phyloP scores from a whole-genome alignment of 2,329 filamentous ascomycete genomes.

The Hirsutella thompsonii region DNA sequence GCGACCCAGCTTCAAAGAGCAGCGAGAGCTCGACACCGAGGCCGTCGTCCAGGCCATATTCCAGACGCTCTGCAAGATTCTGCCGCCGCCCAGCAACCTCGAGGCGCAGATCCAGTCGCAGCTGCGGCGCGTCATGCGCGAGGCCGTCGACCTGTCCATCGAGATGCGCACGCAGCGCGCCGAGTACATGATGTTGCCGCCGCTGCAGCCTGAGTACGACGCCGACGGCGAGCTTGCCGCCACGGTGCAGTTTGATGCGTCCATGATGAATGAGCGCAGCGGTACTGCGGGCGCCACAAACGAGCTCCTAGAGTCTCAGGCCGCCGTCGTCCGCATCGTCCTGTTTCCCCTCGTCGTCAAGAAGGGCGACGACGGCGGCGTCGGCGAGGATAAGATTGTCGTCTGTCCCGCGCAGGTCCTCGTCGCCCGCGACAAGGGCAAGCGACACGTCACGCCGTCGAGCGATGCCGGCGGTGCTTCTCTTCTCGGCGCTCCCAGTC shows the following conservation, averaged over 20 bases:
- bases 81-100: constrained; percentile 74
- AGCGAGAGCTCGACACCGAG: constrained; percentile 83
- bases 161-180: constrained; percentile 96
- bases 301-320: constrained; percentile 65
- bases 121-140: constrained; percentile 73
- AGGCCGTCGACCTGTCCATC: constrained; percentile 81
- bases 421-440: constrained; percentile 42
- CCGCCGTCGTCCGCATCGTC: constrained; percentile 76
- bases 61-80: constrained; percentile 66
- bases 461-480: constrained; percentile 39
- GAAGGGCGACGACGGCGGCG: constrained; percentile 78
- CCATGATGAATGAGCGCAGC: constrained; percentile 87
- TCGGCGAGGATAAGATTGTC: constrained; percentile 87
- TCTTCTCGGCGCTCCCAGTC: constrained; percentile 21
- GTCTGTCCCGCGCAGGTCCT: constrained; percentile 92
- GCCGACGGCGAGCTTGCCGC: constrained; percentile 78
- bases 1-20: constrained; percentile 64
- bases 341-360: constrained; percentile 95
- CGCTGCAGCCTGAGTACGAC: constrained; percentile 88
- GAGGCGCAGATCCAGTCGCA: constrained; percentile 73
- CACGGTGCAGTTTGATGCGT: constrained; percentile 83
- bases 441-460: constrained; percentile 28
- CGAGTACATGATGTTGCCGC: constrained; percentile 97
- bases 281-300: constrained; percentile 48
- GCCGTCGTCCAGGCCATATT: constrained; percentile 83